A percentile compares a stretch with the other conserved stretches of the same genome.
Conservation (phyloP, 108 stramenopile species). For the Hondaea fermentalgiana region DNA sequence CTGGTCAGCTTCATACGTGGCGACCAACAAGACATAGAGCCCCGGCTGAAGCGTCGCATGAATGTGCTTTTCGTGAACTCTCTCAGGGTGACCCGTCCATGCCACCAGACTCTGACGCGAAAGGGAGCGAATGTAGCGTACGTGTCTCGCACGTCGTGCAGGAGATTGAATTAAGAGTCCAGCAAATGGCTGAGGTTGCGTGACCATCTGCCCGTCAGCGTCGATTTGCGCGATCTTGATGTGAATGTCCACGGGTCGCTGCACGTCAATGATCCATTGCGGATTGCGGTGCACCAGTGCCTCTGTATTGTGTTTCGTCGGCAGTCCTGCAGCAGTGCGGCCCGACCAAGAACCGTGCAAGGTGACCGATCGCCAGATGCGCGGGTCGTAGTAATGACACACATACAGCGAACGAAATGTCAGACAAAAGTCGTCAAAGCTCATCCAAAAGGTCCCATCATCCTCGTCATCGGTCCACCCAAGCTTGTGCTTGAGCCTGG, state of each 20-base stretch:
- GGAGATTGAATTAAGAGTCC: not conserved
- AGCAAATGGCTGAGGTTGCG: not conserved
- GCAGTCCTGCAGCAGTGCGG: conserved; percentile 1
- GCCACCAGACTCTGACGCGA: not conserved
- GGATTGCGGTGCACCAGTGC: not conserved
- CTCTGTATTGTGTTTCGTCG: not conserved
- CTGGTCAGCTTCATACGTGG: not conserved
- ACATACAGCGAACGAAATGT: conserved; percentile 9
- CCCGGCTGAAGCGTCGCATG: not conserved
- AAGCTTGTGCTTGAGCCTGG: conserved; percentile 13
- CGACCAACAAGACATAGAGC: not conserved
- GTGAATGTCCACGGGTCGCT: not conserved
- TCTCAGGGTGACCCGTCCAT: not conserved
- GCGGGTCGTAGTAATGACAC: conserved; percentile 9
- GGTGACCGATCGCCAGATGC: not conserved
- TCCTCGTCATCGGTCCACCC: conserved; percentile 15
- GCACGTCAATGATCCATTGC: not conserved
- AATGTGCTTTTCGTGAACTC: not conserved
- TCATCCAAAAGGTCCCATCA: conserved; percentile 47
- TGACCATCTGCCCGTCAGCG: not conserved
- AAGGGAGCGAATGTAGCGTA: not conserved
- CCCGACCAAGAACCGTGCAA: not conserved
- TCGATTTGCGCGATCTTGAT: not conserved
- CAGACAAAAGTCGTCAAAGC: conserved; percentile 30
- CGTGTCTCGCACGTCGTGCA: not conserved